Base-by-base conservation (phyloP, 2,329 filamentous ascomycete species). In the Cladosporium sp. region DNA sequence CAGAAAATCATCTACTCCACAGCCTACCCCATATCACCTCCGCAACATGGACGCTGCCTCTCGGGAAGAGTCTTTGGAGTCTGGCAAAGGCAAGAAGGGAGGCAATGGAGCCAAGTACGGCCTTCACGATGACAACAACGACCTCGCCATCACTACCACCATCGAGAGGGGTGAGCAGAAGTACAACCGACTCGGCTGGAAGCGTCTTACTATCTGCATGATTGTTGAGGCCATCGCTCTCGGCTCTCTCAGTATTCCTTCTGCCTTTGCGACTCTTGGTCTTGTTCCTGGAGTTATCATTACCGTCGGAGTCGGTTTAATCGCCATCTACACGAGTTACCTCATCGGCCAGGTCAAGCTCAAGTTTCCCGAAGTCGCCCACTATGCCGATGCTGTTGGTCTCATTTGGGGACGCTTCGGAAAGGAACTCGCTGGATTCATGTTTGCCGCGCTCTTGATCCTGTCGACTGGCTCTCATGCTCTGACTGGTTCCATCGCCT, bases 291-390 rank as follows among this genome's bases (percentile, higher is more conserved):
- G 85, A 46, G 76, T 88, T 10, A 80, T 89, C 62, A 76, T 87
- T 36, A 82, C 86, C 51, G 67, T 87, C 59, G 76, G 79, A 16
- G 76, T 89, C 5, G 87, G 87, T 28, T 61, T 85, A 25, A 73
- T 89, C n/a, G 82, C 87, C 18, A 87, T 85, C 54, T 89, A 89
- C 73, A 88, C 86, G 5, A 85, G 85, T 64, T 87, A 84, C 71
- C 81, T 88, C 5, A 82, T 89, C 57, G 86, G 86, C 6, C 84
- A 88, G 71, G 88, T 89, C 77, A 86, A 86, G 71, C 75, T 83
- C 63, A 77, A 74, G 51, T 83, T 84, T 71, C 80, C 80, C 3
- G 70, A 78, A 11, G 70, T 81, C 28, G 72, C 75, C 66, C 77
- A 81, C 71, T 82, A 82, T 69, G 76, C 79, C 36, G 80, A 82